Percentiles rank a stretch among this genome's conserved stretches.
phyloP scores from a whole-genome alignment of 2,329 filamentous ascomycete species.

The Aplosporella prunicola region DNA sequence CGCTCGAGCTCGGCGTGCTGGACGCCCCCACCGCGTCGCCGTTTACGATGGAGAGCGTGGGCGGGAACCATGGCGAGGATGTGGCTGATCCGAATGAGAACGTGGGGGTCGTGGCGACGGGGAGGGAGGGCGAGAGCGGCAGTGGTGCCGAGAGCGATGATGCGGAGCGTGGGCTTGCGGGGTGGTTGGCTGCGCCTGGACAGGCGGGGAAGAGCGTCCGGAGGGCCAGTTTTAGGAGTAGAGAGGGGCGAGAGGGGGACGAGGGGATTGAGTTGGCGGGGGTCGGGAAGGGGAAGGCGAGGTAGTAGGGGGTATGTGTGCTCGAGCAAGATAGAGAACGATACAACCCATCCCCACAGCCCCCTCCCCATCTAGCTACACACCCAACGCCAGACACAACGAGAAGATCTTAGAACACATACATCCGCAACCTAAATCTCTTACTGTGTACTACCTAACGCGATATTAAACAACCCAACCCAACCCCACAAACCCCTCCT shows the following conservation, averaged over 20 bases:
- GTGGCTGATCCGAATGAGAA: neutral
- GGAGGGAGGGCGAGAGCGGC: slow-evolving; percentile 1
- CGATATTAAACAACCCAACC: too few relatives aligned
- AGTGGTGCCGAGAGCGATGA: slow-evolving; percentile 19
- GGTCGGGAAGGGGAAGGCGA: neutral
- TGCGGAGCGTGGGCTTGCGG: slow-evolving; percentile 20
- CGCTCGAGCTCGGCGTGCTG: slow-evolving; percentile 40
- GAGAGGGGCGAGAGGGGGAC: slow-evolving; percentile 10
- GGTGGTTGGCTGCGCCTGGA: slow-evolving; percentile 12
- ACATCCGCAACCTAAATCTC: too few relatives aligned
- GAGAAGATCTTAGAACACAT: too few relatives aligned
- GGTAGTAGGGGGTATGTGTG: neutral
- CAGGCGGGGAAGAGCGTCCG: slow-evolving; percentile 13
- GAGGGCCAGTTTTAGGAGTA: slow-evolving; percentile 16
- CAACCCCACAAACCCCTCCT: too few relatives aligned
- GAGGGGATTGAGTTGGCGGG: slow-evolving; percentile 15
- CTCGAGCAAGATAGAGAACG: too few relatives aligned
- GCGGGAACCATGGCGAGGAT: slow-evolving; percentile 24
- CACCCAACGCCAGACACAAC: too few relatives aligned
- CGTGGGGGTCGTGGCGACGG: neutral
- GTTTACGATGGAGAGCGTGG: slow-evolving; percentile 44
- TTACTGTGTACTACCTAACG: too few relatives aligned
- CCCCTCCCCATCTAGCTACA: too few relatives aligned
- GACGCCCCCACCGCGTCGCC: slow-evolving; percentile 47
- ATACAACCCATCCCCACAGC: too few relatives aligned